Evolutionary conservation across 2,329 filamentous ascomycete genomes (phyloP).

Genomic region (Cercospora nicotianae): DNA sequence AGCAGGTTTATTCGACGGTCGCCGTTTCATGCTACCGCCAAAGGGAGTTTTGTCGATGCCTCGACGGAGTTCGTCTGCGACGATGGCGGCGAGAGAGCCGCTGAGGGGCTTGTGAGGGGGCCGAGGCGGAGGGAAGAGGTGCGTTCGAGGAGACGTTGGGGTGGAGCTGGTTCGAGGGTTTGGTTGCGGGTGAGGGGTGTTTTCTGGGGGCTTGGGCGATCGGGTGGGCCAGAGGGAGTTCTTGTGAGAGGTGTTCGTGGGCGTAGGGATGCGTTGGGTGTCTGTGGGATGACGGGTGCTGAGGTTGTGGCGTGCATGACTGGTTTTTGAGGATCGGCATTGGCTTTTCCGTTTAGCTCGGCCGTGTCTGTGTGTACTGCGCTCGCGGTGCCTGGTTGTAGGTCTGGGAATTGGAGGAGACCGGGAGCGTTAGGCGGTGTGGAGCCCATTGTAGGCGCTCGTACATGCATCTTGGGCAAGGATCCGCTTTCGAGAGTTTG

Average conservation of each 20-base stretch:
- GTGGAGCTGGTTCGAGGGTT: constrained; percentile 35
- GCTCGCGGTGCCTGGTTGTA: constrained; percentile 30
- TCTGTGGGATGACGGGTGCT: constrained; percentile 34
- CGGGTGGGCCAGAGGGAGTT: constrained; percentile 23
- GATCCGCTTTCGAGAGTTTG: constrained; percentile 18
- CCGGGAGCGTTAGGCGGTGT: constrained; percentile 10
- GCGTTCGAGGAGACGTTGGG: constrained; percentile 45
- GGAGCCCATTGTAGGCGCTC: constrained; percentile 14
- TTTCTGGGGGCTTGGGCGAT: constrained; percentile 15
- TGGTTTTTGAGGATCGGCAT: constrained; percentile 27
- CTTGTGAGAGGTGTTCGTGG: constrained; percentile 32
- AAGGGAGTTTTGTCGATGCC: constrained; percentile 44
- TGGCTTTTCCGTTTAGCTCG: constrained; percentile 23
- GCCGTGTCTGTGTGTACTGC: constrained; percentile 35
- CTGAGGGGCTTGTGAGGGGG: constrained; percentile 60
- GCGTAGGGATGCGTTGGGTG: constrained; percentile 22
- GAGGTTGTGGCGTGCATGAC: constrained; percentile 42
- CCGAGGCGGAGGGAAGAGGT: constrained; percentile 57
- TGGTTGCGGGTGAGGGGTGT: constrained; percentile 17
- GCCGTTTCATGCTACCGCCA: constrained; percentile 18
- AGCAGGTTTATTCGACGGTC: constrained; percentile 16
- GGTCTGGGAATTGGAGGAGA: constrained; percentile 18
- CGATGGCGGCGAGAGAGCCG: constrained; percentile 61
- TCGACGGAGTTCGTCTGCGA: constrained; percentile 64
- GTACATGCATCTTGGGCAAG: constrained; percentile 8